These are phyloP conservation scores for Wallacemonas collosoma DNA, from an alignment of 208 protist genomes.

Conservation along the genomic window DNA sequence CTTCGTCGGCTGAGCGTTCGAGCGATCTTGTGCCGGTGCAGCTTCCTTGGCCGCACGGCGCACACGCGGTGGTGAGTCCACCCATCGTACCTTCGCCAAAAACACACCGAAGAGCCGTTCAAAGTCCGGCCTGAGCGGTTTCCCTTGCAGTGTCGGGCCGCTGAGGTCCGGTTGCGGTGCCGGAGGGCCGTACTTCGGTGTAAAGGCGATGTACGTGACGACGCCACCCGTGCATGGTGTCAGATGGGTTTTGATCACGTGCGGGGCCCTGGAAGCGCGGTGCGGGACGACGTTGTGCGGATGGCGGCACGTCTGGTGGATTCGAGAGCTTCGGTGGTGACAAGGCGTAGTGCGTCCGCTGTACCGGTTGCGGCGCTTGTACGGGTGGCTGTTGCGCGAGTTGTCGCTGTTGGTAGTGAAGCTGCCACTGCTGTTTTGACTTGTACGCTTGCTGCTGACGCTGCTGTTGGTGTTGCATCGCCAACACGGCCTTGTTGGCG, in stretches of 20 bases:
- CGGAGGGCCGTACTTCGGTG: neutral
- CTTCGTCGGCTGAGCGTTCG: neutral
- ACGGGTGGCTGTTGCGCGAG: neutral
- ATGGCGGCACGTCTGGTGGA: neutral
- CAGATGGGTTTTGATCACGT: neutral
- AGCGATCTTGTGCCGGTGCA: neutral
- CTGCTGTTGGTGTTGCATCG: neutral
- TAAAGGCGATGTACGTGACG: neutral
- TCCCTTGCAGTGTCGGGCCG: neutral
- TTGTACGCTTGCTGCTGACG: neutral
- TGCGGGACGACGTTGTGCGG: no score
- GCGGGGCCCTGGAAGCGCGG: no score
- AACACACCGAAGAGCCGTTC: neutral
- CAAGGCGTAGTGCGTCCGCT: neutral
- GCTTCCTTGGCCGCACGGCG: neutral
- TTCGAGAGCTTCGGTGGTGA: neutral
- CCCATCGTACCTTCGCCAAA: neutral
- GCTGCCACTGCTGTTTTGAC: neutral
- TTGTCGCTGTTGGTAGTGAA: neutral
- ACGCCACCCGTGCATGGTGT: neutral
- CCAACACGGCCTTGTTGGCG: neutral
- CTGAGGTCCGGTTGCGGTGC: neutral
- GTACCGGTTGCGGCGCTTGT: neutral
- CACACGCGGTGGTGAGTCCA: neutral
- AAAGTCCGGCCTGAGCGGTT: neutral